Conservation (phyloP, 208 protist species). For the Angomonas deanei region DNA sequence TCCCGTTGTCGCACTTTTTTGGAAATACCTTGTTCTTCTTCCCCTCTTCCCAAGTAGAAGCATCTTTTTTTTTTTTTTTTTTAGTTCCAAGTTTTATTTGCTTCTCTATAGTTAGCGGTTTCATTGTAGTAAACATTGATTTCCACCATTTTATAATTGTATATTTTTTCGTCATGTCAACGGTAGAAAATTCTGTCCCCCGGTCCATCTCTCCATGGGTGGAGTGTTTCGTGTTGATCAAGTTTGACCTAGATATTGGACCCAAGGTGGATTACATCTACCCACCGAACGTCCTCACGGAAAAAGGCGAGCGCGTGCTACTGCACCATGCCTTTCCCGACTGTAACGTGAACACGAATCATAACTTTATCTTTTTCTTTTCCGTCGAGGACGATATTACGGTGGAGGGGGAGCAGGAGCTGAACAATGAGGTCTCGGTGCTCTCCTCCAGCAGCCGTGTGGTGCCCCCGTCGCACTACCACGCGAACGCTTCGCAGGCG, state of each 20-base stretch:
- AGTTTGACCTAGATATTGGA: constrained; percentile 83
- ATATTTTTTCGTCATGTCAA: background rate
- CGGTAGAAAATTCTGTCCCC: background rate
- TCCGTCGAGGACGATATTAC: constrained; percentile 42
- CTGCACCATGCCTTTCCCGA: constrained; percentile 74
- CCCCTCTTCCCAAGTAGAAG: too few species aligned
- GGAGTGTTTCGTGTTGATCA: constrained; percentile 76
- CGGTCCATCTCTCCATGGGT: constrained; percentile 42
- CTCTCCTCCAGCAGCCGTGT: background rate
- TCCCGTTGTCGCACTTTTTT: too few species aligned
- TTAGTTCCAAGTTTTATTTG: constrained; percentile 9
- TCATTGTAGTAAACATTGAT: too few species aligned
- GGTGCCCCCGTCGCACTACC: background rate
- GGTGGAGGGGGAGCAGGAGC: constrained; percentile 16
- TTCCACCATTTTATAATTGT: background rate
- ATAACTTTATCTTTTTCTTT: constrained; percentile 87
- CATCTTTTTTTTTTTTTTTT: background rate
- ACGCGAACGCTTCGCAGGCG: background rate
- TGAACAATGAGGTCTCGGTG: background rate
- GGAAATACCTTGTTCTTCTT: too few species aligned
- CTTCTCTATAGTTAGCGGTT: constrained; percentile 8
- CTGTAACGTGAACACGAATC: constrained; percentile 74
- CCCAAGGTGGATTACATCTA: constrained; percentile 63
- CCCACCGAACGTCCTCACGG: constrained; percentile 48
- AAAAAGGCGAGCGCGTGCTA: constrained; percentile 39